A percentile compares a stretch with the other conserved stretches of the same genome.
Conservation (phyloP, 140 eudicot species). For the Ambrosia hybrid region DNA sequence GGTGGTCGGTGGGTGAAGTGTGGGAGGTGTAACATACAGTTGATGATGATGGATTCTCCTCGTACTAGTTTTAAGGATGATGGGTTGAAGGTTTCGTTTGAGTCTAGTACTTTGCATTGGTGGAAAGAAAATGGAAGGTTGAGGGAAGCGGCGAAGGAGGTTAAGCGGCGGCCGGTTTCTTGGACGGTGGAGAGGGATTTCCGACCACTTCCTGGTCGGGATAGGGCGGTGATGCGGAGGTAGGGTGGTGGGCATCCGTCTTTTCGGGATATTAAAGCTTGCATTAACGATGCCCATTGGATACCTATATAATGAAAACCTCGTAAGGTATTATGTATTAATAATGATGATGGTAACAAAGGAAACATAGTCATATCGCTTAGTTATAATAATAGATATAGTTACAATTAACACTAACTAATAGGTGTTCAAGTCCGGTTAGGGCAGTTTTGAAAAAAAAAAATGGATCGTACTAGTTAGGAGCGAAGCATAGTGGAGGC, state of each 20-base stretch:
- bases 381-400: no score
- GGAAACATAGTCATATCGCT: no score
- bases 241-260: conserved; percentile 64
- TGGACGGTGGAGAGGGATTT: conserved; percentile 58
- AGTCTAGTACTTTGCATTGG: conserved; percentile 41
- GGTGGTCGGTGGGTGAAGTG: conserved; percentile 55
- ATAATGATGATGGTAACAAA: no score
- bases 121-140: conserved; percentile 82
- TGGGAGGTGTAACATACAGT: conserved; percentile 67
- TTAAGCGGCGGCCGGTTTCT: conserved; percentile 66
- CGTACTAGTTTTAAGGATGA: conserved; percentile 47
- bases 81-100: no score
- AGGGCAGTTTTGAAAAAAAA: no score
- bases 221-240: conserved; percentile 71
- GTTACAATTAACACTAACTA: no score
- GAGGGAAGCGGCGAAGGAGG: conserved; percentile 66
- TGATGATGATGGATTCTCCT: conserved; percentile 60
- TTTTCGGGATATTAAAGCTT: conserved; percentile 73
- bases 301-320: conserved; percentile 15
- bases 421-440: no score
- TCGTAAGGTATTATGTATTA: no score
- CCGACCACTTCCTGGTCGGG: conserved; percentile 52
- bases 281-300: conserved; percentile 88
- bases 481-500: no score
- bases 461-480: no score